Conservation (phyloP, 495 filamentous ascomycete genomes). For the Neurospora hispaniola region DNA sequence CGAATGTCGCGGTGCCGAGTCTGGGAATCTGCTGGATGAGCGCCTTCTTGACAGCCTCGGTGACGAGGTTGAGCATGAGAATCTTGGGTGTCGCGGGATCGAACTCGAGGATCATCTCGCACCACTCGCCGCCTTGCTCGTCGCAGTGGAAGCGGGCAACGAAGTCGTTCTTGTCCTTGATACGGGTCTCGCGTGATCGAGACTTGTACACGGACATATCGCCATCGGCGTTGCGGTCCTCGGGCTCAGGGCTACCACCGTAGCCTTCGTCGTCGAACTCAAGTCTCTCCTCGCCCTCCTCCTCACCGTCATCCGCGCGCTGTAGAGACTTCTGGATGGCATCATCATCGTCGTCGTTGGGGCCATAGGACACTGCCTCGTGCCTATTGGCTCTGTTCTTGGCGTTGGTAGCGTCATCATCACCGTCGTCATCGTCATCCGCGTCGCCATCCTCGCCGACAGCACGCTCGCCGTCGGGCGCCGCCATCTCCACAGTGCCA, state of each 20-base stretch:
- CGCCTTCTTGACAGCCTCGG: slow-evolving; percentile 59
- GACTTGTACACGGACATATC: slow-evolving; percentile 22
- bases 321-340: slow-evolving; percentile 49
- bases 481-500: slow-evolving; percentile 54
- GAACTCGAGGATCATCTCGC: slow-evolving; percentile 77
- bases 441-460: slow-evolving; percentile 46
- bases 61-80: slow-evolving; percentile 81
- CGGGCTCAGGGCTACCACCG: slow-evolving; percentile 38
- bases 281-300: slow-evolving; percentile 35
- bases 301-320: slow-evolving; percentile 42
- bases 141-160: slow-evolving; percentile 75
- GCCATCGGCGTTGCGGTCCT: slow-evolving; percentile 33
- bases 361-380: slow-evolving; percentile 81
- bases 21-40: slow-evolving; percentile 79
- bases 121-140: slow-evolving; percentile 58
- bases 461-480: slow-evolving; percentile 27
- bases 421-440: slow-evolving; percentile 66
- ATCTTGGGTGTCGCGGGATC: slow-evolving; percentile 73
- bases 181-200: slow-evolving; percentile 49
- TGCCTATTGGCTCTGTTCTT: slow-evolving; percentile 61
- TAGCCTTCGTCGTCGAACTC: slow-evolving; percentile 47
- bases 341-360: slow-evolving; percentile 84
- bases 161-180: slow-evolving; percentile 52
- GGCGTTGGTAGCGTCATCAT: slow-evolving; percentile 76
- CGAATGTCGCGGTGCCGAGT: slow-evolving; percentile 60